phyloP scores from a whole-genome alignment of 164 flowering plant genomes.

The Pachysandra terminalis region DNA sequence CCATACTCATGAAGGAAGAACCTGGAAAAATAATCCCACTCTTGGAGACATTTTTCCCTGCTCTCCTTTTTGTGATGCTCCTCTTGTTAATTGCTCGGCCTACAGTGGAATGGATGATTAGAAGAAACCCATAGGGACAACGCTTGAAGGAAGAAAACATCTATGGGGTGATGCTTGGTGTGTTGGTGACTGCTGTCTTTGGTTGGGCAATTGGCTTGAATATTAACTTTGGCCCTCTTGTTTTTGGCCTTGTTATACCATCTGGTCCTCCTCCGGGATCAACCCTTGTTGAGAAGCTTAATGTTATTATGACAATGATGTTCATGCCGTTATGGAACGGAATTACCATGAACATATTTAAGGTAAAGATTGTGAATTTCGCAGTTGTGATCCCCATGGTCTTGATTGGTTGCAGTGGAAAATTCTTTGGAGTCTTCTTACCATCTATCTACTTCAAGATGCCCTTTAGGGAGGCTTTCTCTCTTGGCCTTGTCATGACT shows the following conservation, averaged over 20 bases:
- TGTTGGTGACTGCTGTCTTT: conserved; percentile 25
- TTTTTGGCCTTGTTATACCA: conserved; percentile 39
- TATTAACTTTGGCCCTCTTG: conserved; percentile 19
- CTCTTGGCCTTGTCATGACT: conserved; percentile 21
- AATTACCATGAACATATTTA: background rate
- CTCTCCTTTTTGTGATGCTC: conserved; percentile 10
- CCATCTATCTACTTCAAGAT: conserved; percentile 11
- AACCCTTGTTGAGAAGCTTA: conserved; percentile 35
- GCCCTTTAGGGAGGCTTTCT: conserved; percentile 16
- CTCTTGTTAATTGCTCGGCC: conserved; percentile 37
- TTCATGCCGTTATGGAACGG: conserved; percentile 42
- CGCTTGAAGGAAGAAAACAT: conserved; percentile 35
- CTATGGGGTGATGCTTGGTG: conserved; percentile 14
- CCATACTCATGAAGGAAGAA: conserved; percentile 5
- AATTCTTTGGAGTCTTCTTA: conserved; percentile 13
- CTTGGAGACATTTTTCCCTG: background rate
- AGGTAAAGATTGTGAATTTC: background rate
- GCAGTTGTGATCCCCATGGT: background rate
- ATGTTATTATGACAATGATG: conserved; percentile 31
- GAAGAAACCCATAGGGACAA: conserved; percentile 34
- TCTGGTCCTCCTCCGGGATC: conserved; percentile 45
- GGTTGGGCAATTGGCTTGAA: conserved; percentile 32
- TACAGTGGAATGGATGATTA: conserved; percentile 30
- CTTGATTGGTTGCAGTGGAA: background rate
- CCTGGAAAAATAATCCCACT: background rate